Conservation (phyloP, 139 green algal genomes). For the Prasinococcaceae sp. region DNA sequence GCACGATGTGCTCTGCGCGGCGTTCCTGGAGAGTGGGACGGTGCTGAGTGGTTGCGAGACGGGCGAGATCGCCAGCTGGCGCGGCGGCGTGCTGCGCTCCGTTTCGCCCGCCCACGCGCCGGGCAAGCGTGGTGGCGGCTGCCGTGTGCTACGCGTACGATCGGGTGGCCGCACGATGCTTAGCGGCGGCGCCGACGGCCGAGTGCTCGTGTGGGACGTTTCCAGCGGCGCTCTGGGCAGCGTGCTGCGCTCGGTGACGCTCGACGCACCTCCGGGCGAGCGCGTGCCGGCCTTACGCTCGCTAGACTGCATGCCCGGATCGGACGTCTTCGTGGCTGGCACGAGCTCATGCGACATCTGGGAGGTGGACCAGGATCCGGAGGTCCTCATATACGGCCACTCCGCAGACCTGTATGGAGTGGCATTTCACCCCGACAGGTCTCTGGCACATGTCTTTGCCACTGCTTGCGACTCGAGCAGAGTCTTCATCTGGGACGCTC, state of each 20-base stretch:
- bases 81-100: too few relatives aligned
- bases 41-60: too few relatives aligned
- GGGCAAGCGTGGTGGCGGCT: too few relatives aligned
- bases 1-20: too few relatives aligned
- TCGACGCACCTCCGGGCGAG: neutral
- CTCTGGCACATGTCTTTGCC: too few relatives aligned
- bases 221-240: neutral
- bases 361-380: conserved; percentile 16
- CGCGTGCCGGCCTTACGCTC: neutral
- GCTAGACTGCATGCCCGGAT: conserved; percentile 9
- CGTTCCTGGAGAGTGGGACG: too few relatives aligned
- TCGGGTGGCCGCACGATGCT: too few relatives aligned
- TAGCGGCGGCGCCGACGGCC: conserved; percentile 6
- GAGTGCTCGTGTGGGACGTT: conserved; percentile 8
- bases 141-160: too few relatives aligned
- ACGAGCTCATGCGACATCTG: conserved; percentile 40
- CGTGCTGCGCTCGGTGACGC: neutral
- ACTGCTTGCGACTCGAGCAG: too few relatives aligned
- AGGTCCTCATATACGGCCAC: conserved; percentile 8
- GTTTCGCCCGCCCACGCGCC: too few relatives aligned
- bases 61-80: too few relatives aligned
- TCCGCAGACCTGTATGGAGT: neutral
- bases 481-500: too few relatives aligned
- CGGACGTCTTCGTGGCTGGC: conserved; percentile 6
- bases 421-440: conserved; percentile 1